phyloP scores from a whole-genome alignment of 441 rosid species.

The Adansonia madagascariensis region DNA sequence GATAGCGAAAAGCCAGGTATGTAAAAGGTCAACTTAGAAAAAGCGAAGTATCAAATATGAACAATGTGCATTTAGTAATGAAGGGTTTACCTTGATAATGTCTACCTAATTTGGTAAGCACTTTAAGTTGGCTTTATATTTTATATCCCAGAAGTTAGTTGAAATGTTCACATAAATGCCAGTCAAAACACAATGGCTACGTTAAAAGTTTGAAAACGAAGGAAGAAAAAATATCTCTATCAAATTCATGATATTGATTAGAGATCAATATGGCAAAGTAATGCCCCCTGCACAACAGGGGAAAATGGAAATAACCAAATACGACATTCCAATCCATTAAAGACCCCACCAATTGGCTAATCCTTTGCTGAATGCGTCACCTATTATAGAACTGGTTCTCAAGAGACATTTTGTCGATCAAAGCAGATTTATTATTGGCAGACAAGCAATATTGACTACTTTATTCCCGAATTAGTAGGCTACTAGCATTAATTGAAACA shows the following conservation, averaged over 20 bases:
- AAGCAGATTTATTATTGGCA: neutral
- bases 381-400: neutral
- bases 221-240: neutral
- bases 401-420: neutral
- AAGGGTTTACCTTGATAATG: neutral
- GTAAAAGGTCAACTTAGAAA: neutral
- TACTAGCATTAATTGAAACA: slow-evolving; percentile 1
- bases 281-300: neutral
- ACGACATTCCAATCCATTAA: neutral
- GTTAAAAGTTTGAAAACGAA: neutral
- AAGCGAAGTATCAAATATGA: neutral
- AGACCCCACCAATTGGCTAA: neutral
- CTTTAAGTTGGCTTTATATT: neutral
- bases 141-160: neutral
- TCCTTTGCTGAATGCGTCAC: neutral
- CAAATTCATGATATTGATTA: neutral
- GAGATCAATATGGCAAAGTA: neutral
- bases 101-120: neutral
- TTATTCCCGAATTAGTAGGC: neutral
- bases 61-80: neutral
- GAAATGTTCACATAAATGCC: slow-evolving; percentile 10
- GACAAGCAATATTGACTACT: neutral
- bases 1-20: neutral
- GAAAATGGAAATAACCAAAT: neutral
- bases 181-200: neutral